Evolutionary conservation across 1,139 yeast genomes (phyloP).

Genomic region (Hanseniaspora uvarum): DNA sequence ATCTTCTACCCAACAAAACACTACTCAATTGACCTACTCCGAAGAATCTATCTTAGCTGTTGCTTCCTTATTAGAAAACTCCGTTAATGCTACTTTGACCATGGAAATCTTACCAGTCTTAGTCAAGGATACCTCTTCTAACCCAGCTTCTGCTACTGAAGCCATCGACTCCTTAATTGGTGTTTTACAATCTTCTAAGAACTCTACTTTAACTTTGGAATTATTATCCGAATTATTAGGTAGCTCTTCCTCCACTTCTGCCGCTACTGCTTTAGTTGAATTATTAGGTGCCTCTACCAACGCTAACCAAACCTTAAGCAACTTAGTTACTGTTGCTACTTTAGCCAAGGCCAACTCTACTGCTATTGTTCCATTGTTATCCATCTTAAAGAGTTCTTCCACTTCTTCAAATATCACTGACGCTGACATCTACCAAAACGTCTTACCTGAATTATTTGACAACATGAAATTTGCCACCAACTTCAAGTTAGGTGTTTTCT

Average conservation of each 20-base stretch:
- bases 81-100: conserved; percentile 25
- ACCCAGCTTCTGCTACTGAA: conserved; percentile 6
- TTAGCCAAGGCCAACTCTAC: conserved; percentile 26
- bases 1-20: conserved; percentile 22
- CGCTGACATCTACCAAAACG: conserved; percentile 21
- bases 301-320: conserved; percentile 25
- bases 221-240: conserved; percentile 8
- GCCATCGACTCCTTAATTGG: conserved; percentile 19
- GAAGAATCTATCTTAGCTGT: conserved; percentile 25
- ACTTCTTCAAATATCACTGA: conserved; percentile 20
- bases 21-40: conserved; percentile 21
- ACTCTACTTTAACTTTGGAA: conserved; percentile 15
- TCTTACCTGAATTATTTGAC: conserved; percentile 25
- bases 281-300: conserved; percentile 26
- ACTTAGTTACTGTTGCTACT: conserved; percentile 25
- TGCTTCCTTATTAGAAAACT: conserved; percentile 23
- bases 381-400: conserved; percentile 23
- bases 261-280: conserved; percentile 22
- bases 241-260: not conserved
- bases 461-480: conserved; percentile 26
- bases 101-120: conserved; percentile 21
- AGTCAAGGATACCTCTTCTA: conserved; percentile 3
- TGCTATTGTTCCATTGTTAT: conserved; percentile 24
- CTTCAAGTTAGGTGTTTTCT: conserved; percentile 29
- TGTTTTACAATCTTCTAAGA: conserved; percentile 19